These are phyloP conservation scores for Craspedostauros australis DNA, from an alignment of 108 stramenopile species.

Conservation along the genomic window DNA sequence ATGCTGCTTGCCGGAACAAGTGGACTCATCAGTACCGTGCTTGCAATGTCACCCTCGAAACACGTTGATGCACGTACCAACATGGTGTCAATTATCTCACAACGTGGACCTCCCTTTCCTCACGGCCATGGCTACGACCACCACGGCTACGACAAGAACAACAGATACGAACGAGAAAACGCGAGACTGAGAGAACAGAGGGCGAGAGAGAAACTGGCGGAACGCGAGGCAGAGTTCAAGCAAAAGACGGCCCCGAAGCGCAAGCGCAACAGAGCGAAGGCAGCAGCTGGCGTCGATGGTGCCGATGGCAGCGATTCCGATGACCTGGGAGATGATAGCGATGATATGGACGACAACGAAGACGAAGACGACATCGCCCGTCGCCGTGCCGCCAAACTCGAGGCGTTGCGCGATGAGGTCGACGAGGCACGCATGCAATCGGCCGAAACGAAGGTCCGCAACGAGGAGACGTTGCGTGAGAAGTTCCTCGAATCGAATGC, in stretches of 20 bases:
- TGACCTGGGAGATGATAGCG: slow-evolving; percentile 18
- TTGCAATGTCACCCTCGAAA: too few species aligned
- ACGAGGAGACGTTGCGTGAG: slow-evolving; percentile 33
- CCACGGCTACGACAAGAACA: too few species aligned
- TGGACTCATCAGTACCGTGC: too few species aligned
- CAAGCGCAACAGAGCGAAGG: slow-evolving; percentile 12
- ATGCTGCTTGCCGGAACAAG: too few species aligned
- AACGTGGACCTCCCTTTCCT: too few species aligned
- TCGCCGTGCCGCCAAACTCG: slow-evolving; percentile 42
- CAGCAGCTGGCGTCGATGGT: slow-evolving; percentile 1
- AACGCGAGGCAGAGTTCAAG: slow-evolving; percentile 52
- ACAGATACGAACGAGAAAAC: slow-evolving; percentile 58
- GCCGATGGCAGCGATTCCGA: slow-evolving; percentile 17
- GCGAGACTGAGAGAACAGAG: slow-evolving; percentile 58
- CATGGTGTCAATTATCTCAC: too few species aligned
- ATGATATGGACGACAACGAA: slow-evolving; percentile 20
- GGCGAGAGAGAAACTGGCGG: slow-evolving; percentile 60
- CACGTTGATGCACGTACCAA: too few species aligned
- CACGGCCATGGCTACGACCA: too few species aligned
- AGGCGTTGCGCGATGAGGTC: slow-evolving; percentile 39
- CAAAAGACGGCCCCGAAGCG: slow-evolving; percentile 18
- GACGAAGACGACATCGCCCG: slow-evolving; percentile 8
- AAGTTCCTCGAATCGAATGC: slow-evolving; percentile 38
- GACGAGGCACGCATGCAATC: slow-evolving; percentile 26
- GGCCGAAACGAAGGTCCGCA: slow-evolving; percentile 16